Evolutionary conservation across 169 alveolate species (phyloP), one percentile per base, ranked within the genome.

Genomic region (Plasmodium malariae): DNA sequence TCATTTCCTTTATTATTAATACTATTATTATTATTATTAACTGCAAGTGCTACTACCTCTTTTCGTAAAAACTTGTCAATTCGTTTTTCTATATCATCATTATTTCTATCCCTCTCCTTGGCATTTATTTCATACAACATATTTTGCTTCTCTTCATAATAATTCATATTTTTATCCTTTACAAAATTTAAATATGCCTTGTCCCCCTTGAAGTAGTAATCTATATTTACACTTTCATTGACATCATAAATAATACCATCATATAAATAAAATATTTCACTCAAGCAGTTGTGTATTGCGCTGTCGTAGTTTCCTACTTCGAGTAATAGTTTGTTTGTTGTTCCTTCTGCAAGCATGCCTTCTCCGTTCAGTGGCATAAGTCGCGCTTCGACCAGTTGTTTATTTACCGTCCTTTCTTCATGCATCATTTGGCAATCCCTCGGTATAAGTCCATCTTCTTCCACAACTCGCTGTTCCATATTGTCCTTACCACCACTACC

Each of bases 181-280:
- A 65, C 49, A 49, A 80, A 80, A 67, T 80, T 19, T 28, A 63
- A 30, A 59, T 80, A 63, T 11, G 70, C 90, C 14, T 49, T 70
- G 14, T 59, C 32, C 2, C 36, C 72, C 12, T 30, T 57, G 57
- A 80, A 80, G 43, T 80, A 67, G 36, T 67, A 80, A 43, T 32
- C 70, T 1, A 80, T 80, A 57, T 80, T 63, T 17, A 11, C 51
- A 17, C 85, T 51, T n/a, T 65, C 90, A 57, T 51, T 80, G 14
- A 67, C 26, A 59, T 80, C 90, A 30, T 80, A 80, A 12, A 80
- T 21, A 40, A 80, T 80, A 36, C 30, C 85, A 55, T 80, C 90
- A 59, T 65, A 80, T 12, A 67, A 14, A 45, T 80, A 80, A 14
- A 67, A 80, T 30, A 80, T 32, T 17, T 80, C 83, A 43, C 90